phyloP scores from a whole-genome alignment of 768 basidiomycete species.

The Solioccasus polychromus region DNA sequence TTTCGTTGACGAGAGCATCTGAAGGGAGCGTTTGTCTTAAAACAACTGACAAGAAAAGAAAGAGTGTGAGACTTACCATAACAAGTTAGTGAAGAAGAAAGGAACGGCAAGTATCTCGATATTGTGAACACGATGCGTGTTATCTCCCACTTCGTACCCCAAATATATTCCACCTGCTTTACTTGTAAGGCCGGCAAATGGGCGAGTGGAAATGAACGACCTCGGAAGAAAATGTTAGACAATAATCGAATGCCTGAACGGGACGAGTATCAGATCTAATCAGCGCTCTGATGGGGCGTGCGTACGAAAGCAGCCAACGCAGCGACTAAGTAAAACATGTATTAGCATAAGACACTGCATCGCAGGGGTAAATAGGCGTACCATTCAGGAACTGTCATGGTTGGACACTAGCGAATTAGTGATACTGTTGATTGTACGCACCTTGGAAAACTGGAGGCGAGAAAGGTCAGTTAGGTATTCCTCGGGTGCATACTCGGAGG shows the following conservation, averaged over 20 bases:
- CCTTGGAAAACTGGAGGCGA: constrained; percentile 23
- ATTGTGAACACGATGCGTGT: constrained; percentile 25
- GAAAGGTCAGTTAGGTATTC: constrained; percentile 8
- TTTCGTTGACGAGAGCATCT: constrained; percentile 8
- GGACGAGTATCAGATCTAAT: not conserved
- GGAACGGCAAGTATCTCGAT: constrained; percentile 27
- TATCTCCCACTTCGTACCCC: constrained; percentile 23
- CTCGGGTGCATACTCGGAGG: not conserved
- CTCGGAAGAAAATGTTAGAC: constrained; percentile 21
- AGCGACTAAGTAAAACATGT: constrained; percentile 11
- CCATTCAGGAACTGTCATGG: constrained; percentile 18
- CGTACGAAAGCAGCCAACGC: constrained; percentile 18
- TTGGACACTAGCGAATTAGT: not conserved
- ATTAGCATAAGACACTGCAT: not conserved
- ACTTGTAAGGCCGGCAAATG: not conserved
- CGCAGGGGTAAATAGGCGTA: not conserved
- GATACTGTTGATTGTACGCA: not conserved
- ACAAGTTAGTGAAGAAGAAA: constrained; percentile 15
- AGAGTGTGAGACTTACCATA: constrained; percentile 13
- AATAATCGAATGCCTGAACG: constrained; percentile 21
- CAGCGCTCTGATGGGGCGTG: not conserved
- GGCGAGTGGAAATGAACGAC: constrained; percentile 1
- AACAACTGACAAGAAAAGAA: not conserved
- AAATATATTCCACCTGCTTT: constrained; percentile 20
- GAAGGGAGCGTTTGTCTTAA: not conserved